Conservation (phyloP, 2,329 filamentous ascomycete genomes). For the Fusarium bactridioides region DNA sequence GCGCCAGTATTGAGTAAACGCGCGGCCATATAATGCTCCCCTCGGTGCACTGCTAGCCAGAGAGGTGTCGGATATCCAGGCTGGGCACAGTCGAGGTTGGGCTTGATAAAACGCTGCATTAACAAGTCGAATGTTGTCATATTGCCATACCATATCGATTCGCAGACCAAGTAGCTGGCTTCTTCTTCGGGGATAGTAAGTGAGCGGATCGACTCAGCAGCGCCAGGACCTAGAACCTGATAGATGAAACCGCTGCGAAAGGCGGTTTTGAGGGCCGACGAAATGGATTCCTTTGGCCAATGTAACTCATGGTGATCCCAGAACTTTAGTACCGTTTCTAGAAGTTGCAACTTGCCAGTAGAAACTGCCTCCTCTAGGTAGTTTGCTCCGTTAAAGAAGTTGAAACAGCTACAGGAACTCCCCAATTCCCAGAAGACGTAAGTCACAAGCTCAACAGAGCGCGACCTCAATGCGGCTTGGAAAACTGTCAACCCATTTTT, state of each 20-base stretch:
- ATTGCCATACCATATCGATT: not conserved
- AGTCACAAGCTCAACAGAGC: not conserved
- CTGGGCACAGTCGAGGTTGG: not conserved
- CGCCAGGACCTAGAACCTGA: too few relatives aligned
- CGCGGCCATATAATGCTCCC: accelerated
- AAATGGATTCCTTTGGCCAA: accelerated
- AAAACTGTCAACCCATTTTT: not conserved
- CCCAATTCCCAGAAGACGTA: not conserved
- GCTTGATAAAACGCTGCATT: too few relatives aligned
- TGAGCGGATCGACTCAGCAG: too few relatives aligned
- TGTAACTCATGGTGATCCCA: accelerated
- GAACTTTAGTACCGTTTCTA: accelerated
- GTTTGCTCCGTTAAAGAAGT: not conserved
- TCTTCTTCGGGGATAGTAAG: accelerated
- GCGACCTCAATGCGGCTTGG: not conserved
- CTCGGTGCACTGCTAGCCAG: not conserved
- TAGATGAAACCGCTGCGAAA: accelerated
- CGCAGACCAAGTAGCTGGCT: accelerated
- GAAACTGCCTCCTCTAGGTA: not conserved
- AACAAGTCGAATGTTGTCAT: accelerated
- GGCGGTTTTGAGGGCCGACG: not conserved
- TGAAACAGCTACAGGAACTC: accelerated
- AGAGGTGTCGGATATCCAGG: not conserved
- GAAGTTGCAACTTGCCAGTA: accelerated
- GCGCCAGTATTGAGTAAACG: not conserved